These are phyloP conservation scores for Penicillium brevicompactum DNA, from an alignment of 2,329 filamentous ascomycete species.

Conservation along the genomic window DNA sequence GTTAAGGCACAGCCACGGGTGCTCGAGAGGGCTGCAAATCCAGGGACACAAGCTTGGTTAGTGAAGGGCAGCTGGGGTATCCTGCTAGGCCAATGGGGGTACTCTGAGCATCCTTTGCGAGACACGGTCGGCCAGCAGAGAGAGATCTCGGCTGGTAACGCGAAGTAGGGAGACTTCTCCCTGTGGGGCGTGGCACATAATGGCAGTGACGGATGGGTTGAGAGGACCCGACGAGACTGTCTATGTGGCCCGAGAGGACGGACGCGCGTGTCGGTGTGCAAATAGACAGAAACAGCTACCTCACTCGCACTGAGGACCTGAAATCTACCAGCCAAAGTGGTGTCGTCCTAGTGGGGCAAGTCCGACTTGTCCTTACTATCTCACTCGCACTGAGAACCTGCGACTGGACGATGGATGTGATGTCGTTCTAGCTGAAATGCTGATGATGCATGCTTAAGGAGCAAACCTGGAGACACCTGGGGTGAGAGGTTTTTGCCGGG, in stretches of 20 bases:
- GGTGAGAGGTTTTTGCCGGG: constrained; percentile 5
- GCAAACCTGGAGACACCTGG: constrained; percentile 3
- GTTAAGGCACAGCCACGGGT: constrained; percentile 7
- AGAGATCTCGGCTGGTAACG: too few species aligned
- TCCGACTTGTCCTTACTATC: too few species aligned
- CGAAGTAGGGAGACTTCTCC: too few species aligned
- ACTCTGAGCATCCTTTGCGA: neutral
- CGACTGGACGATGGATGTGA: neutral
- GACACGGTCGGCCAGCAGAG: too few species aligned
- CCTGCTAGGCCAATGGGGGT: constrained; percentile 2
- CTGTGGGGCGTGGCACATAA: too few species aligned
- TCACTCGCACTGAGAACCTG: too few species aligned
- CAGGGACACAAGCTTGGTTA: constrained; percentile 5
- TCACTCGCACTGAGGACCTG: too few species aligned
- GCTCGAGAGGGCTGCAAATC: constrained; percentile 5
- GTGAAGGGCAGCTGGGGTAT: constrained; percentile 4
- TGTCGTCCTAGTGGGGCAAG: too few species aligned
- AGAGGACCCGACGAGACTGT: constrained; percentile 3
- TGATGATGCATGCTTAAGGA: constrained; percentile 6
- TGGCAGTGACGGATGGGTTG: neutral
- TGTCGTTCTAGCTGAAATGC: constrained; percentile 3
- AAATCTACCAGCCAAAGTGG: too few species aligned
- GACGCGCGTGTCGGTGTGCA: constrained; percentile 4
- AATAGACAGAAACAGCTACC: constrained; percentile 2
- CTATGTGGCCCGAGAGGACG: constrained; percentile 6